Base-by-base conservation (phyloP, 345 rosid species). In the Aegle marmelos region DNA sequence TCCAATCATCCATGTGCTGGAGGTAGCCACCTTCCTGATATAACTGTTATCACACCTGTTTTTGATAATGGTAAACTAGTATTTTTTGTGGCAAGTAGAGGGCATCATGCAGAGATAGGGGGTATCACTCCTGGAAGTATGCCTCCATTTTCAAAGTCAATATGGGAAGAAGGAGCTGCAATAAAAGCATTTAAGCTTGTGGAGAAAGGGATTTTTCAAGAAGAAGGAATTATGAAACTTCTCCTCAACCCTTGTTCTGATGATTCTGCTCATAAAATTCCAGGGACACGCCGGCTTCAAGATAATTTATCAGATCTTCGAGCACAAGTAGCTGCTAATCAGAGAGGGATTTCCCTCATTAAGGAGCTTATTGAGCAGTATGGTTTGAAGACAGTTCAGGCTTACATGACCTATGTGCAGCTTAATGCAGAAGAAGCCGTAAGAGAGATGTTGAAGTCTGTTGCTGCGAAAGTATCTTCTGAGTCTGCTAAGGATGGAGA, bases 21-120 rank as follows among this genome's bases (percentile, higher is more conserved):
- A 56, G 99, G 99, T 79, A 96, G 99, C 83, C 99, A 96, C 79
- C 95, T 96, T 76, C 98, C 98, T 33, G 98, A 96, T 82, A 92
- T 96, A 79, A 96, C 99, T 50, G 97, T 96, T 72, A 85, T 94
- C 56, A 96, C 99, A 6, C 98, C 99, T 68, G 98, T 96, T 78
- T 94, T 94, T 54, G 89, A 91, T 78, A 78, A 88, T 0, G 86
- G 92, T 53, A 84, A 89, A 81, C 92, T 94, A 22, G 97, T 94
- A n/a, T 92, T 96, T 86, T 94, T 96, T n/a, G 98, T 96, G 68
- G 98, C 99, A 50, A 92, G 97, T 78, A 87, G 98, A 85, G 99
- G 99, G 19, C 98, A 94, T 83, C 99, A 96, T 83, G 99, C 99
- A 28, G 99, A 96, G 87, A 94, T 92, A n/a, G 99, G 99, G 10